Conservation (phyloP, 257 asterid species). For the Nicotiana obtusifolia region DNA sequence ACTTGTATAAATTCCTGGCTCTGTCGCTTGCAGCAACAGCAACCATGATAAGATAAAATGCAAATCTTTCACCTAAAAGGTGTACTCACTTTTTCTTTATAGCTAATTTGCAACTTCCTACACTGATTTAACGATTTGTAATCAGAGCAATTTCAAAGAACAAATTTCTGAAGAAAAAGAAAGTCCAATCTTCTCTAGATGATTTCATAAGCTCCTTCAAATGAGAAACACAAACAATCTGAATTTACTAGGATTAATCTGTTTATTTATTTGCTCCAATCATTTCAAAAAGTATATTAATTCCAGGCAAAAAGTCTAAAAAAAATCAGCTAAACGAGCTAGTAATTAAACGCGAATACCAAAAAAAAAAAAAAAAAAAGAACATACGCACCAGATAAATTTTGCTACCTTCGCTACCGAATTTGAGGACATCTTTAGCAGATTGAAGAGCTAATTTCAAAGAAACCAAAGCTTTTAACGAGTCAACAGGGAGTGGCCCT, state of each 20-base stretch:
- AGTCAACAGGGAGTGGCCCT: slow-evolving; percentile 46
- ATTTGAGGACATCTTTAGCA: slow-evolving; percentile 75
- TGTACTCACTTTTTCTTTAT: not conserved
- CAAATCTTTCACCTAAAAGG: not conserved
- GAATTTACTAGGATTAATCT: not conserved
- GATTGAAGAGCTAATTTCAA: slow-evolving; percentile 51
- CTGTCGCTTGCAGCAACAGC: not conserved
- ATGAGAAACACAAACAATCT: not conserved
- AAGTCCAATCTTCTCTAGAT: not conserved
- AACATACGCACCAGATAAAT: slow-evolving; percentile 57
- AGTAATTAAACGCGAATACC: not conserved
- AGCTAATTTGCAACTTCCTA: not conserved
- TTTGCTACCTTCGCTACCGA: slow-evolving; percentile 94
- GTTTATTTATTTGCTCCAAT: not conserved
- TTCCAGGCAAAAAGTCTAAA: not conserved
- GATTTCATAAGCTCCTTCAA: not conserved
- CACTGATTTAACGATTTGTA: not conserved
- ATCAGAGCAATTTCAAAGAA: not conserved
- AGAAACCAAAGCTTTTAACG: slow-evolving; percentile 38
- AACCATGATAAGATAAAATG: not conserved
- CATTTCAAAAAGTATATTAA: not conserved
- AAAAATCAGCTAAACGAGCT: not conserved
- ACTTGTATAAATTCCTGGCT: too few relatives aligned
- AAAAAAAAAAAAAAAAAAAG: not conserved
- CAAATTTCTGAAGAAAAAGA: not conserved